These are phyloP conservation scores for Rhodotorula paludigena DNA, from an alignment of 768 basidiomycete genomes.

Conservation along the genomic window DNA sequence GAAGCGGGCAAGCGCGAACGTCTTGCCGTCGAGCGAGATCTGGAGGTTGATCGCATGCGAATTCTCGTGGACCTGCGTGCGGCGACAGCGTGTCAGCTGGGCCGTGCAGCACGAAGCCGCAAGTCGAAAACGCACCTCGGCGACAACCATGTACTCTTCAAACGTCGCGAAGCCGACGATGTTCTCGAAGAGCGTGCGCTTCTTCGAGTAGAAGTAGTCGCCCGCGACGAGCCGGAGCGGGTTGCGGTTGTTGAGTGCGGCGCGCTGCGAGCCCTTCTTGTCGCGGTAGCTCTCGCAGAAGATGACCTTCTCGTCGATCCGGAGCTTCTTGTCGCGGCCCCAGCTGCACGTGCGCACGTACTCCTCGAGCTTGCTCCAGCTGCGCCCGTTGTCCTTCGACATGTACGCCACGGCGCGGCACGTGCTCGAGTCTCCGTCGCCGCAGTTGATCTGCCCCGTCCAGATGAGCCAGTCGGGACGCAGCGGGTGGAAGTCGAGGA, in stretches of 20 bases:
- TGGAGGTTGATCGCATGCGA: conserved; percentile 60
- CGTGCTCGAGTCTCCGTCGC: conserved; percentile 48
- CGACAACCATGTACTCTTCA: conserved; percentile 91
- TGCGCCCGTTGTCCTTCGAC: conserved; percentile 67
- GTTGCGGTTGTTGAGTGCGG: conserved; percentile 55
- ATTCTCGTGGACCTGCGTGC: conserved; percentile 50
- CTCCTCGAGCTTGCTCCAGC: conserved; percentile 69
- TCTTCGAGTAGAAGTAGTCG: conserved; percentile 62
- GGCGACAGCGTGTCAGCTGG: background rate
- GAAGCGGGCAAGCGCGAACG: conserved; percentile 80
- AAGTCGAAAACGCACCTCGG: conserved; percentile 60
- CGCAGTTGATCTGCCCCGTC: conserved; percentile 72
- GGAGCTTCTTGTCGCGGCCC: conserved; percentile 72
- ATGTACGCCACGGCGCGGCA: conserved; percentile 76
- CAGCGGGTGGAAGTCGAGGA: conserved; percentile 79
- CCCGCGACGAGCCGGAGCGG: conserved; percentile 77
- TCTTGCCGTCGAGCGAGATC: conserved; percentile 83
- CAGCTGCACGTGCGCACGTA: conserved; percentile 91
- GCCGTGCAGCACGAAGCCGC: background rate
- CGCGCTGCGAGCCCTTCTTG: conserved; percentile 72
- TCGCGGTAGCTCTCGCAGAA: conserved; percentile 80
- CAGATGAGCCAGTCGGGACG: conserved; percentile 78
- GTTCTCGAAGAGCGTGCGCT: conserved; percentile 71
- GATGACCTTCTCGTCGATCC: conserved; percentile 79
- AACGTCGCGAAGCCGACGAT: conserved; percentile 97